Percentiles rank a stretch among this genome's conserved stretches.
phyloP scores from a whole-genome alignment of 192 early-diverging fungal genomes.

The Allomyces macrogynus region DNA sequence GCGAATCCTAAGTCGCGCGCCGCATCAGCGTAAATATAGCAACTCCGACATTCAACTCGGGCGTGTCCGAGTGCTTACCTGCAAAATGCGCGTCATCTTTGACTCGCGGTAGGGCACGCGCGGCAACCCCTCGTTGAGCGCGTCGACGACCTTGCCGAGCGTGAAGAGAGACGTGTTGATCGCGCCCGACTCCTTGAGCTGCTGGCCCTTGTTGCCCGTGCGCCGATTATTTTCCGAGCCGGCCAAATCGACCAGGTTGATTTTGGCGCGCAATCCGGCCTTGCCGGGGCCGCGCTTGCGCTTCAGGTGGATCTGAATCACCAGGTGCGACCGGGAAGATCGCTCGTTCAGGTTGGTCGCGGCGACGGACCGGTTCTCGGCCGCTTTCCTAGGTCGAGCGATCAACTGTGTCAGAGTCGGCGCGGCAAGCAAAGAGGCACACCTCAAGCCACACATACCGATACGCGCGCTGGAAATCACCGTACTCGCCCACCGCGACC shows the following conservation, averaged over 20 bases:
- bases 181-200: constrained; percentile 40
- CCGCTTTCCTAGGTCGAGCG: constrained; percentile 9
- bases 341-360: constrained; percentile 41
- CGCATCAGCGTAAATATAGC: not conserved
- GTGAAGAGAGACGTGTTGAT: constrained; percentile 46
- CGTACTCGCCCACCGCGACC: constrained; percentile 19
- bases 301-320: constrained; percentile 28
- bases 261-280: constrained; percentile 20
- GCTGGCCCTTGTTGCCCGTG: constrained; percentile 33
- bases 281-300: constrained; percentile 14
- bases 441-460: constrained; percentile 1
- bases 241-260: constrained; percentile 45
- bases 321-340: constrained; percentile 41
- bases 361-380: constrained; percentile 33
- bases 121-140: constrained; percentile 26
- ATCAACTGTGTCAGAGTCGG: constrained; percentile 1
- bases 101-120: constrained; percentile 39
- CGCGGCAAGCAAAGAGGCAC: too few relatives aligned
- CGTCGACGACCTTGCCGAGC: constrained; percentile 41
- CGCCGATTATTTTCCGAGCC: constrained; percentile 43
- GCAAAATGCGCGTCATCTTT: constrained; percentile 44
- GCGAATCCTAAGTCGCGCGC: constrained; percentile 18
- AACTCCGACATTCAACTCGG: not conserved
- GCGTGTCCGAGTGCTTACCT: constrained; percentile 4
- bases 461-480: constrained; percentile 21